Conservation (phyloP, 495 filamentous ascomycete species). For the Cairneyella variabilis region DNA sequence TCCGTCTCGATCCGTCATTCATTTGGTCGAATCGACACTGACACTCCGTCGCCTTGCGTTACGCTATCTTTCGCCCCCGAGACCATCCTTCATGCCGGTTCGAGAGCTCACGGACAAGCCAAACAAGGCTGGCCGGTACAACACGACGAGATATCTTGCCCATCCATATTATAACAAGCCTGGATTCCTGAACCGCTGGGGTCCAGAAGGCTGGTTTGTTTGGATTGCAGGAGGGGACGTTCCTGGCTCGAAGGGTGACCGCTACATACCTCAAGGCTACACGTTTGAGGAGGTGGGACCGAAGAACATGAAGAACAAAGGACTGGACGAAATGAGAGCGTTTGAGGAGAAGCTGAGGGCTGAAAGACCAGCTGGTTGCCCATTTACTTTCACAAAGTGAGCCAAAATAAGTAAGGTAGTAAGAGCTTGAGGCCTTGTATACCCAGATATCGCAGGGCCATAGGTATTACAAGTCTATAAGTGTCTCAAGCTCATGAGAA, state of each 20-base stretch:
- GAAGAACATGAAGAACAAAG: slow-evolving; percentile 50
- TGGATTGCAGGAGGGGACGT: slow-evolving; percentile 52
- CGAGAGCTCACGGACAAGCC: slow-evolving; percentile 38
- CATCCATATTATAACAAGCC: slow-evolving; percentile 60
- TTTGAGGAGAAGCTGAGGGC: slow-evolving; percentile 35
- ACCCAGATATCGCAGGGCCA: too few relatives aligned
- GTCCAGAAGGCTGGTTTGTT: slow-evolving; percentile 47
- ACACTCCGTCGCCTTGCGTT: slow-evolving; percentile 46
- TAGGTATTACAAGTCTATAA: too few relatives aligned
- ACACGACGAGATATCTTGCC: slow-evolving; percentile 45
- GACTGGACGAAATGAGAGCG: slow-evolving; percentile 42
- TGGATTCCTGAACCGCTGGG: slow-evolving; percentile 59
- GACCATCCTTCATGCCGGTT: slow-evolving; percentile 43
- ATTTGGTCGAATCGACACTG: slow-evolving; percentile 38
- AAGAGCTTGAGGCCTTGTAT: too few relatives aligned
- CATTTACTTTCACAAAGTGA: slow-evolving; percentile 35
- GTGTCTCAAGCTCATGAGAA: too few relatives aligned
- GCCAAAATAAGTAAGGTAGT: too few relatives aligned
- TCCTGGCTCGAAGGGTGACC: slow-evolving; percentile 55
- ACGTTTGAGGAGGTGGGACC: slow-evolving; percentile 56
- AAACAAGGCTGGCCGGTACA: slow-evolving; percentile 46
- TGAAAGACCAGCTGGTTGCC: slow-evolving; percentile 48
- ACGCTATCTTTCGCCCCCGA: slow-evolving; percentile 53
- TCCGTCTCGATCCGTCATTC: slow-evolving; percentile 32
- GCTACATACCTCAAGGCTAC: slow-evolving; percentile 58